Conservation (phyloP, 441 rosid species). For the Gossypium davidsonii region DNA sequence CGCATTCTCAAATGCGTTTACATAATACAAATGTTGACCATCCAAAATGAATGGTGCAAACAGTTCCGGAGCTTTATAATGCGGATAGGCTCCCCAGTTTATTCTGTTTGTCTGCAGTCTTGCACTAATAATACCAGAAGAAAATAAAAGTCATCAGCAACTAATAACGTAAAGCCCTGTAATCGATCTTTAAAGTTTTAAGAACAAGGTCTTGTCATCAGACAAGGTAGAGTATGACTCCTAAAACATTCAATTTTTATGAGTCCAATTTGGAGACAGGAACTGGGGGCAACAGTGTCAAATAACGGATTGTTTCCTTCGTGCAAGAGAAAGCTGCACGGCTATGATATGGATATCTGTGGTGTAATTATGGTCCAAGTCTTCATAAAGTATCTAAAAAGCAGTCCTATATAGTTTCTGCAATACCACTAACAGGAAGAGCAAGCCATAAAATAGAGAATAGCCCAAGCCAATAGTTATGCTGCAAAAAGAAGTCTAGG, state of each 20-base stretch:
- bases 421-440: not conserved
- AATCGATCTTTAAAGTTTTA: not conserved
- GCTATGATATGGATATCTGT: not conserved
- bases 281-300: not conserved
- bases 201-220: not conserved
- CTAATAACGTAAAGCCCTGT: not conserved
- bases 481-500: not conserved
- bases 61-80: constrained; percentile 71
- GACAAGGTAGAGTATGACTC: not conserved
- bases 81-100: constrained; percentile 94
- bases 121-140: constrained; percentile 27
- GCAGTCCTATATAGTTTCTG: not conserved
- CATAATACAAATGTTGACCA: constrained; percentile 65
- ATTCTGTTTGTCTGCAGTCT: constrained; percentile 61
- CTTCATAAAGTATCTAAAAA: not conserved
- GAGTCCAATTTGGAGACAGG: not conserved
- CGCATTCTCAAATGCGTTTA: constrained; percentile 84
- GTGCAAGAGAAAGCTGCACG: not conserved
- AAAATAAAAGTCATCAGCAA: constrained; percentile 14
- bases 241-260: not conserved
- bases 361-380: not conserved
- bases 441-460: not conserved
- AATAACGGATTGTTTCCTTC: not conserved
- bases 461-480: not conserved
- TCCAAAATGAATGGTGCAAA: constrained; percentile 83